Conservation (phyloP, 1,139 yeast genomes). For the Lodderomyces theae region DNA sequence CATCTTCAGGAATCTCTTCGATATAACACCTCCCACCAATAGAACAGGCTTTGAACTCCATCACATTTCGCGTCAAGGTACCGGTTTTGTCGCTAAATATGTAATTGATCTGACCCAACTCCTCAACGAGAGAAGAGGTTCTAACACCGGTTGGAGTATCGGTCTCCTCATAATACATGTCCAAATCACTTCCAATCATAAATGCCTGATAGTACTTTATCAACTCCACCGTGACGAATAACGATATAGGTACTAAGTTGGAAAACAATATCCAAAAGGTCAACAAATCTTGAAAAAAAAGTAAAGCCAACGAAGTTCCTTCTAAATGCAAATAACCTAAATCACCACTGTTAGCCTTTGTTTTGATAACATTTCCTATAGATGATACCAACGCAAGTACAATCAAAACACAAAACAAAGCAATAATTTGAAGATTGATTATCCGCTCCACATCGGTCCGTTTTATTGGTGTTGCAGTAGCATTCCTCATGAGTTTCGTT, state of each 20-base stretch:
- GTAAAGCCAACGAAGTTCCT: slow-evolving; percentile 63
- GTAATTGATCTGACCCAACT: slow-evolving; percentile 92
- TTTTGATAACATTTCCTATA: slow-evolving; percentile 79
- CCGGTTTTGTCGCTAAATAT: slow-evolving; percentile 97
- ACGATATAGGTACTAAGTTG: slow-evolving; percentile 90
- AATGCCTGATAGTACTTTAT: slow-evolving; percentile 94
- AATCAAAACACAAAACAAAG: slow-evolving; percentile 77
- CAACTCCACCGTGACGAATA: slow-evolving; percentile 92
- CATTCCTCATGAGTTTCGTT: slow-evolving; percentile 96
- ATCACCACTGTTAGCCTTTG: slow-evolving; percentile 50
- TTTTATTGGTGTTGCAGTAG: slow-evolving; percentile 97
- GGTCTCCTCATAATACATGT: slow-evolving; percentile 80
- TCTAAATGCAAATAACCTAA: slow-evolving; percentile 66
- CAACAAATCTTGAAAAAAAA: slow-evolving; percentile 81
- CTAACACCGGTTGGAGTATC: slow-evolving; percentile 96
- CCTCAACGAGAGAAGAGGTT: slow-evolving; percentile 94
- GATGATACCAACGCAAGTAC: slow-evolving; percentile 76
- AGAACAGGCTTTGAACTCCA: slow-evolving; percentile 95
- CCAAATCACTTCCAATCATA: slow-evolving; percentile 91
- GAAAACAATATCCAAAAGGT: slow-evolving; percentile 97
- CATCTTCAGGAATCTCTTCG: slow-evolving; percentile 88
- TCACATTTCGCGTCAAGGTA: slow-evolving; percentile 87
- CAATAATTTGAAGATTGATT: slow-evolving; percentile 87
- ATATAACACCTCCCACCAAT: slow-evolving; percentile 92
- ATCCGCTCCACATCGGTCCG: slow-evolving; percentile 96